Conservation (phyloP, 2,329 filamentous ascomycete species). For the Nemania sp. region DNA sequence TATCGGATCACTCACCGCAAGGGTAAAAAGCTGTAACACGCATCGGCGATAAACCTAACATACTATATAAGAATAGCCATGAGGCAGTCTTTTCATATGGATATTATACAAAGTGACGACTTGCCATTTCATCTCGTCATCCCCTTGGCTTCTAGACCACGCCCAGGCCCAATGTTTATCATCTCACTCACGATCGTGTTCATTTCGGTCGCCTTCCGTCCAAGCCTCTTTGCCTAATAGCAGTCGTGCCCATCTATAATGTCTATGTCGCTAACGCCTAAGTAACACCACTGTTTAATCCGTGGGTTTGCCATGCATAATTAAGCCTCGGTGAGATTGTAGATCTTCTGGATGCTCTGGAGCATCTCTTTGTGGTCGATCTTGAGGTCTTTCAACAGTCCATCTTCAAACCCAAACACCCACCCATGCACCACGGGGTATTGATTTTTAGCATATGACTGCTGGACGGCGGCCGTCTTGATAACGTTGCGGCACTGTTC, state of each 20-base stretch:
- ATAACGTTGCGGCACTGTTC: conserved; percentile 82
- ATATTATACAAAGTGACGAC: neutral
- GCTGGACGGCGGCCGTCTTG: conserved; percentile 83
- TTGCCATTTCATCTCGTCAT: neutral
- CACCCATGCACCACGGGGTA: conserved; percentile 79
- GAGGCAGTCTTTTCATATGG: neutral
- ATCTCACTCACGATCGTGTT: neutral
- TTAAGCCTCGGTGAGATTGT: conserved; percentile 60
- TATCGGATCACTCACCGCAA: neutral
- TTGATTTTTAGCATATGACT: conserved; percentile 71
- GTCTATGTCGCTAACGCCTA: neutral
- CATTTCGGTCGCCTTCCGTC: neutral
- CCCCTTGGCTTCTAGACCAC: neutral
- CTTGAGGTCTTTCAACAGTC: conserved; percentile 73
- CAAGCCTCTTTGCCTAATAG: neutral
- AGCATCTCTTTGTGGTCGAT: conserved; percentile 70
- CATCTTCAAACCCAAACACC: conserved; percentile 78
- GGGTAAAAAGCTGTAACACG: neutral
- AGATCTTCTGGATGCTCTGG: conserved; percentile 72
- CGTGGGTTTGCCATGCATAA: neutral
- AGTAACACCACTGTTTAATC: neutral
- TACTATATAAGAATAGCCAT: neutral
- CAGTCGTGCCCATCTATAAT: neutral
- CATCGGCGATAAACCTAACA: neutral
- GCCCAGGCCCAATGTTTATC: neutral